A percentile compares a stretch with the other conserved stretches of the same genome.
phyloP scores from a whole-genome alignment of 768 basidiomycete genomes.

The Ephemerocybe angulata region DNA sequence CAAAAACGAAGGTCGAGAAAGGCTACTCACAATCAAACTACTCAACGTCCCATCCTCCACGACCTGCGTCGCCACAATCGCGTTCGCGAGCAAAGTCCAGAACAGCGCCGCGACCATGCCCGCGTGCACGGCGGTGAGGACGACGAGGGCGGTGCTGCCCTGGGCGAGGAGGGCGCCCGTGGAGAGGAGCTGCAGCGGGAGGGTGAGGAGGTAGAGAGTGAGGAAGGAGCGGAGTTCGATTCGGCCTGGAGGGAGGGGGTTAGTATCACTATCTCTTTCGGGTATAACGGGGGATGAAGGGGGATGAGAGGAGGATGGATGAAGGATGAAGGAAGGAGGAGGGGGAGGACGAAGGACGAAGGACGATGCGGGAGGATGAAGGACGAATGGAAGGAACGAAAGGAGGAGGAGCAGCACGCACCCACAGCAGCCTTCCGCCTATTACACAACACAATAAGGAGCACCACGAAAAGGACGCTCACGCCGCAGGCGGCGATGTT shows the following conservation, averaged over 20 bases:
- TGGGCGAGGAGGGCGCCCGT: slow-evolving; percentile 78
- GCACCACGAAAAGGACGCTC: slow-evolving; percentile 56
- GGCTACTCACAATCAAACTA: slow-evolving; percentile 54
- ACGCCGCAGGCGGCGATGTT: slow-evolving; percentile 79
- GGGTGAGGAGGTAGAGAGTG: slow-evolving; percentile 61
- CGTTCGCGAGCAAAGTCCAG: slow-evolving; percentile 76
- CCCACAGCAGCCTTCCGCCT: slow-evolving; percentile 85
- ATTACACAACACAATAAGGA: slow-evolving; percentile 54
- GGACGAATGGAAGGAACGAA: not conserved
- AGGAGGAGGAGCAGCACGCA: slow-evolving; percentile 15
- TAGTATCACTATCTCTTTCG: too few relatives aligned
- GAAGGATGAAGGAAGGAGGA: not conserved
- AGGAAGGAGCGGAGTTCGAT: slow-evolving; percentile 69
- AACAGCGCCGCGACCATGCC: slow-evolving; percentile 74
- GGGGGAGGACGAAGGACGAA: not conserved
- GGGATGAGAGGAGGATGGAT: not conserved
- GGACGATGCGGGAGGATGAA: not conserved
- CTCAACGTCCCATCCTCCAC: slow-evolving; percentile 87
- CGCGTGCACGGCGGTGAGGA: slow-evolving; percentile 74
- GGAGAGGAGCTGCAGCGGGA: slow-evolving; percentile 77
- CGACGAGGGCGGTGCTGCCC: slow-evolving; percentile 65
- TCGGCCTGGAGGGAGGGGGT: slow-evolving; percentile 41
- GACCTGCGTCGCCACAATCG: slow-evolving; percentile 78
- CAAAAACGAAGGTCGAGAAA: not conserved
- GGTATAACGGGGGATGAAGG: not conserved